Base-by-base conservation (phyloP, 148 eudicot species). In the Silene latifolia region DNA sequence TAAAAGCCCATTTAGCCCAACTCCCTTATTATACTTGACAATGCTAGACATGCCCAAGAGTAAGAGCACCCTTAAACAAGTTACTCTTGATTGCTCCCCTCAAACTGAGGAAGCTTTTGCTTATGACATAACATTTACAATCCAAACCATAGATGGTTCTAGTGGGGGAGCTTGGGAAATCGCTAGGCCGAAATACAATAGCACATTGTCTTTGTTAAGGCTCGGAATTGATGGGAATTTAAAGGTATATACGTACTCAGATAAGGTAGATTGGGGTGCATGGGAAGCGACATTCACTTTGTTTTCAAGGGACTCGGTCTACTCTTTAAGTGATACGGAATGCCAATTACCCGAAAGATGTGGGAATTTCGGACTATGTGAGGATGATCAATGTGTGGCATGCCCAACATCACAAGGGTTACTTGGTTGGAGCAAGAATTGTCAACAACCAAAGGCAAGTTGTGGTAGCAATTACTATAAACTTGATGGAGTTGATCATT, bases 321-420 rank as follows among this genome's bases (percentile, higher is more conserved):
- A 78, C 20, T 81, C 72, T 35, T 56, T 76, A 14, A 32, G 74
- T 65, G 83, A 76, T 15, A 63, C 72, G 0, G 81, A 88, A 72
- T 87, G 91, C 61, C 89, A 86, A 13, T 62, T 90, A 27, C 91
- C 91, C 0, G 81, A 74, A 57, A 69, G 77, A 63, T 85, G 91
- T 29, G 87, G 90, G 17, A 60, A 74, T 4, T 88, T 88, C 32
- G 93, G 91, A 67, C 66, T 88, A 11, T 89, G 94, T 39, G 88
- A 86, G 77, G 87, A 85, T 11, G 72, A 67, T 78, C 89, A 90
- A 27, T 88, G 91, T 25, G 88, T 90, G 39, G 91, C 85, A 17
- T 90, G 95, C 67, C 91, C 90, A 11, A 78, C 83, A 21, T 76
- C 88, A 0, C 83, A 72, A 63, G 87, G 92, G 74, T 69, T 85